These are phyloP conservation scores for Wickerhamia fluorescens DNA, from an alignment of 805 yeast species.

Conservation along the genomic window DNA sequence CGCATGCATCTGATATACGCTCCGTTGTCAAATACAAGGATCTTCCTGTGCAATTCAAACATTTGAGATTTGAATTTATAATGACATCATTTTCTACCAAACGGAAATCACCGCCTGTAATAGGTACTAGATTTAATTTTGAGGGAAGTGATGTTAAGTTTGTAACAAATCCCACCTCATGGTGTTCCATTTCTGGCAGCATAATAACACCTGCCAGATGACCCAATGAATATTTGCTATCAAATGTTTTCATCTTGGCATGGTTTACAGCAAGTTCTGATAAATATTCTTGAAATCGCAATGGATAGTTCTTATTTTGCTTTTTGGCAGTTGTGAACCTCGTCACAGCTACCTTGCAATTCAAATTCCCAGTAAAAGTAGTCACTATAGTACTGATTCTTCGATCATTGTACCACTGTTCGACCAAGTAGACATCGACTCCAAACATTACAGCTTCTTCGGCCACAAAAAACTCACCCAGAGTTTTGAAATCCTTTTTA, in stretches of 20 bases:
- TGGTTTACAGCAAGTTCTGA: conserved; percentile 59
- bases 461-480: conserved; percentile 31
- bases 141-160: conserved; percentile 79
- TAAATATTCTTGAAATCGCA: conserved; percentile 51
- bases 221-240: conserved; percentile 6
- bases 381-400: conserved; percentile 61
- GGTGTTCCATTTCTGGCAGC: neutral
- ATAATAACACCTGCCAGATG: neutral
- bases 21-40: conserved; percentile 63
- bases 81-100: conserved; percentile 51
- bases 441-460: conserved; percentile 54
- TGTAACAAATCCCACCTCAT: conserved; percentile 58
- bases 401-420: conserved; percentile 86
- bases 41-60: conserved; percentile 79
- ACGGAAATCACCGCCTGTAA: conserved; percentile 52
- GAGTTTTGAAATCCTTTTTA: conserved; percentile 27
- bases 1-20: conserved; percentile 67
- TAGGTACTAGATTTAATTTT: conserved; percentile 60
- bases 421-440: conserved; percentile 85
- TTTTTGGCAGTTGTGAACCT: conserved; percentile 49
- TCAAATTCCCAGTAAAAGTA: conserved; percentile 76
- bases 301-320: conserved; percentile 42
- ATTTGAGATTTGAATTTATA: conserved; percentile 69
- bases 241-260: conserved; percentile 56
- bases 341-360: conserved; percentile 53